Percentiles rank a stretch among this genome's conserved stretches.
phyloP scores from a whole-genome alignment of 1,284 basidiomycete species.

The Tylopilus sp. region DNA sequence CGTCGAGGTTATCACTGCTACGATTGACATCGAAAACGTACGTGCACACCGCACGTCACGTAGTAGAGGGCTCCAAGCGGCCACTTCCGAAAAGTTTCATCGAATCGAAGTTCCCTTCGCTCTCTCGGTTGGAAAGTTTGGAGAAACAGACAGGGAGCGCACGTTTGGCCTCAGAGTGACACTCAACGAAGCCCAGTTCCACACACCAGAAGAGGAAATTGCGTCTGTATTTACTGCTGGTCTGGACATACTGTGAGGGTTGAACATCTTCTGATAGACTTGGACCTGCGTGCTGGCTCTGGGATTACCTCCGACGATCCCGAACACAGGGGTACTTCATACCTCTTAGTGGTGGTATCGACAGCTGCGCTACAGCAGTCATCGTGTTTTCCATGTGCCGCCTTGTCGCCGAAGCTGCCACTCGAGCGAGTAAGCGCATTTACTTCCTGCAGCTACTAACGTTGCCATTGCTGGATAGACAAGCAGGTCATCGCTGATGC shows the following conservation, averaged over 20 bases:
- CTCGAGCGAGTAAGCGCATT: slow-evolving; percentile 56
- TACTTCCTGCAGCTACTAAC: background rate
- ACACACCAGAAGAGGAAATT: slow-evolving; percentile 94
- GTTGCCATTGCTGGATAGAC: slow-evolving; percentile 44
- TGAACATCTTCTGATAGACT: slow-evolving; percentile 49
- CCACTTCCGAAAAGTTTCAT: slow-evolving; percentile 67
- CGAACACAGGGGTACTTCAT: slow-evolving; percentile 95
- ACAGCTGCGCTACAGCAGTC: slow-evolving; percentile 93
- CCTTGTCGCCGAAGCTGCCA: slow-evolving; percentile 75
- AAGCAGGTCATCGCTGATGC: slow-evolving; percentile 89
- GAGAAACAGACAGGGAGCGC: slow-evolving; percentile 48
- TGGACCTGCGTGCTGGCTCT: slow-evolving; percentile 98
- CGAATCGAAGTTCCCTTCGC: slow-evolving; percentile 77
- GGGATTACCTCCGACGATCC: slow-evolving; percentile 96
- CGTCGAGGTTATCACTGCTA: slow-evolving; percentile 94
- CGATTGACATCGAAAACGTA: slow-evolving; percentile 93
- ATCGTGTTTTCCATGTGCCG: slow-evolving; percentile 98
- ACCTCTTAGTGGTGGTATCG: slow-evolving; percentile 96
- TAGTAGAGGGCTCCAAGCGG: slow-evolving; percentile 89
- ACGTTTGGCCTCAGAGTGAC: slow-evolving; percentile 46
- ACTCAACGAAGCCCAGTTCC: slow-evolving; percentile 66
- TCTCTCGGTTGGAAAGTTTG: slow-evolving; percentile 70
- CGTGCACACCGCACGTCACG: slow-evolving; percentile 80
- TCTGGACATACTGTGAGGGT: background rate
- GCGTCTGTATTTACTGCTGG: slow-evolving; percentile 56